Conservation (phyloP, 106 monocot genomes). For the Acanthochlamys bracteata region DNA sequence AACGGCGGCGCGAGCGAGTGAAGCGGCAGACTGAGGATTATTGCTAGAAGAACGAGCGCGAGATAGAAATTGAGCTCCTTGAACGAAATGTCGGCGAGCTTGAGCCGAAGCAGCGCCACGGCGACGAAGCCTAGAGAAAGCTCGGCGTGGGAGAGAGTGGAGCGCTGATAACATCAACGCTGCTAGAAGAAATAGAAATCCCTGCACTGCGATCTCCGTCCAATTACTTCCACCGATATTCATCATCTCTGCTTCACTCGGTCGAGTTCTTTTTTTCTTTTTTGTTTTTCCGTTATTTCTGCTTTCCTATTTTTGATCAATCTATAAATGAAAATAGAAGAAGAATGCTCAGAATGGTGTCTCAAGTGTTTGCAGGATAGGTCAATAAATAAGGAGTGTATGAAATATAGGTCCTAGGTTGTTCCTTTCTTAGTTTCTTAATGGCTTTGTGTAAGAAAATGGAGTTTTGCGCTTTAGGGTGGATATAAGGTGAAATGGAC, state of each 20-base stretch:
- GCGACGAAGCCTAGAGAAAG: constrained; percentile 50
- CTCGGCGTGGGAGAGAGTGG: constrained; percentile 45
- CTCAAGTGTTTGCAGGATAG: too few relatives aligned
- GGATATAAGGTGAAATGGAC: too few relatives aligned
- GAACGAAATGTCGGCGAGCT: constrained; percentile 71
- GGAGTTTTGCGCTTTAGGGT: too few relatives aligned
- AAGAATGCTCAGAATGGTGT: neutral
- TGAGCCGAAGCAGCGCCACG: constrained; percentile 21
- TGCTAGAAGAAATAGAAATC: constrained; percentile 30
- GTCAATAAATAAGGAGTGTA: too few relatives aligned
- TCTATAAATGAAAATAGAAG: neutral
- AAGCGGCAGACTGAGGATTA: constrained; percentile 4
- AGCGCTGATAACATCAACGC: constrained; percentile 31
- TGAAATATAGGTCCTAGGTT: too few relatives aligned
- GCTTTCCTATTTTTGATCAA: neutral
- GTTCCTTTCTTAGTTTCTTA: too few relatives aligned
- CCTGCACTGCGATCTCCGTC: constrained; percentile 18
- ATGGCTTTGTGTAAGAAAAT: too few relatives aligned
- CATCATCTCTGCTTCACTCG: neutral
- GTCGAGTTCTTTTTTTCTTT: neutral
- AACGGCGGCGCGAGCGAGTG: constrained; percentile 49
- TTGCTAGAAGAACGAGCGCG: constrained; percentile 45
- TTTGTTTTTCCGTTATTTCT: neutral
- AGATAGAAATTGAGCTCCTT: constrained; percentile 71
- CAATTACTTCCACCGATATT: neutral